Base-by-base conservation (phyloP, 805 yeast genomes). In the Wickerhamomyces alni region DNA sequence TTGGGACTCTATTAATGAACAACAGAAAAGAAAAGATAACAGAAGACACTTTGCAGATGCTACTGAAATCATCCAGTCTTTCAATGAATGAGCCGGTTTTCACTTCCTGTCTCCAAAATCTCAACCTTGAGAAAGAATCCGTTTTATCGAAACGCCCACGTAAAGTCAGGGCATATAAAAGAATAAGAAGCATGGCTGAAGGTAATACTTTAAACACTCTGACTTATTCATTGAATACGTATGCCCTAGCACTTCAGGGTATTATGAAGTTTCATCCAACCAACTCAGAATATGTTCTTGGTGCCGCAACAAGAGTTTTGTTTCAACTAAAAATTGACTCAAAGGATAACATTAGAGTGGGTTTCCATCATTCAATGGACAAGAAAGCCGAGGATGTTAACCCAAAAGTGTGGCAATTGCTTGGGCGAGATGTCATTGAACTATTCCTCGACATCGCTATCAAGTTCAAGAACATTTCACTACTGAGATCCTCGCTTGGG, bases 151-250 rank as follows among this genome's bases (percentile, higher is more conserved):
- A 12, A 13, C 16, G 39, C 5, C 41, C 34, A 27, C 26, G 32
- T 28, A 28, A 13, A n/a, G 31, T n/a, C 15, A n/a, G 15, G 10
- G 41, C 43, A 5, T 36, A 35, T 8, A 30, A 31, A 22, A 15
- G 30, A 27, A 19, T 44, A 3, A 36, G 36, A 33, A 24, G 19
- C 2, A 36, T 44, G 16, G 5, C 42, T 11, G 26, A 21, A 26
- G 40, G 43, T 4, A 15, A 13, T 5, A 15, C 35, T 8, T 15
- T 38, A 5, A 32, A 8, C 9, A 24, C 22, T 2, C 33, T 30
- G 16, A 28, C 45, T 3, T 38, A 30, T 21, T 44, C 47, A 8
- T 19, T 44, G 11, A 24, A 36, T 13, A 30, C 39, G 8, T 35
- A 33, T 18, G 16, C 32, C 8, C 16, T 8, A 13, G 44, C 44